phyloP scores from a whole-genome alignment of 345 rosid species.

The Citrus inodora region DNA sequence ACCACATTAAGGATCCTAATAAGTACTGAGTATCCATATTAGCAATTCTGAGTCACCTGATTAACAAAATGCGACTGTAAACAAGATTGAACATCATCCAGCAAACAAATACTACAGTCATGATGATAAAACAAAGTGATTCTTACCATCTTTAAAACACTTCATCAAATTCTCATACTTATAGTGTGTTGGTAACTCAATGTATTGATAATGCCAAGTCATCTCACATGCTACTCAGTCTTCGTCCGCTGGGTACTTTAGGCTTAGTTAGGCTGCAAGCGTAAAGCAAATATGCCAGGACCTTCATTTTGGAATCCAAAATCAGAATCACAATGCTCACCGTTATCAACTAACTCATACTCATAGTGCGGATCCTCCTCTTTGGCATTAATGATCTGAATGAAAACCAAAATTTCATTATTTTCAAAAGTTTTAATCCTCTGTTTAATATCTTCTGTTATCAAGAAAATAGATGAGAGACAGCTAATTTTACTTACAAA shows the following conservation, averaged over 20 bases:
- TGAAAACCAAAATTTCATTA: not conserved
- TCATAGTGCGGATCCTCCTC: constrained; percentile 67
- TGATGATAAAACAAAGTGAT: not conserved
- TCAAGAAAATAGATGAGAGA: not conserved
- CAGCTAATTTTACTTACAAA: constrained; percentile 31
- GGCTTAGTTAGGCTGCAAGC: constrained; percentile 36
- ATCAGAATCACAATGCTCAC: constrained; percentile 43
- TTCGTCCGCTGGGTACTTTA: constrained; percentile 16
- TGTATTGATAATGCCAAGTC: not conserved
- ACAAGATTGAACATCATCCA: too few relatives aligned
- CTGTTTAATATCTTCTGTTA: not conserved
- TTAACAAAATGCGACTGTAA: too few relatives aligned
- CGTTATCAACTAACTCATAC: constrained; percentile 43
- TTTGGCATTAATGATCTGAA: constrained; percentile 29
- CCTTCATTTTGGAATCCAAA: constrained; percentile 45
- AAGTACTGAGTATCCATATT: too few relatives aligned
- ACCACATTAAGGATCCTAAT: too few relatives aligned
- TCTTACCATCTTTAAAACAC: not conserved
- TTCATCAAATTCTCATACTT: not conserved
- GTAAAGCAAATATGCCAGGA: constrained; percentile 41
- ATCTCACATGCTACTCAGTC: constrained; percentile 8
- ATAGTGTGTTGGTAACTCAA: not conserved
- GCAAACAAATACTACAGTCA: too few relatives aligned
- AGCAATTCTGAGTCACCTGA: too few relatives aligned
- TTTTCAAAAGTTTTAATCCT: not conserved